phyloP scores from a whole-genome alignment of 306 rosid species.

The Purshia tridentata region DNA sequence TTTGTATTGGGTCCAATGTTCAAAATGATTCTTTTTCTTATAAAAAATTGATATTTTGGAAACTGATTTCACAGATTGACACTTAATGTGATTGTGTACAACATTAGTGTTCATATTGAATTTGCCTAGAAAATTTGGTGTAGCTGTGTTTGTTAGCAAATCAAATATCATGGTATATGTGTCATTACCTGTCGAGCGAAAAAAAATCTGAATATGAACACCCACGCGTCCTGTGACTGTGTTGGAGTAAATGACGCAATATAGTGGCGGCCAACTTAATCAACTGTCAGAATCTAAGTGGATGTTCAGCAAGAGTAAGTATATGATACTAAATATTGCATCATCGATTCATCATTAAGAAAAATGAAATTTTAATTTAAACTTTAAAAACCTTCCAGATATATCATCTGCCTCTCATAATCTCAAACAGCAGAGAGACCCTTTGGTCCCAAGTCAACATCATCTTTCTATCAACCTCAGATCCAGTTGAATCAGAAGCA shows the following conservation, averaged over 20 bases:
- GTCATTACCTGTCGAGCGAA: no score
- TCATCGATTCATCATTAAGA: not conserved
- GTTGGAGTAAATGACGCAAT: not conserved
- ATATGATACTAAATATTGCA: slow-evolving; percentile 1
- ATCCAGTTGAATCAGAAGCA: slow-evolving; percentile 31
- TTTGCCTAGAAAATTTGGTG: no score
- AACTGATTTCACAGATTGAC: no score
- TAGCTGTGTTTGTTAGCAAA: no score
- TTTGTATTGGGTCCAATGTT: no score
- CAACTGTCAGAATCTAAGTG: not conserved
- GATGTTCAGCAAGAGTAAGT: slow-evolving; percentile 5
- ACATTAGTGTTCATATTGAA: no score
- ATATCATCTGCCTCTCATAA: not conserved
- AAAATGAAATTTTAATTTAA: not conserved
- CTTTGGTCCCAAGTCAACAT: slow-evolving; percentile 41
- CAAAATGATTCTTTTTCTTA: no score
- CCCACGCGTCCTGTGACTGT: not conserved
- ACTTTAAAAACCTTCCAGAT: slow-evolving; percentile 1
- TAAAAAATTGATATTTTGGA: no score
- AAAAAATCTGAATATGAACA: not conserved
- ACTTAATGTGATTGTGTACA: no score
- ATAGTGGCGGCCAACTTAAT: slow-evolving; percentile 3
- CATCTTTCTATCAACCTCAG: slow-evolving; percentile 28
- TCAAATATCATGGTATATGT: no score
- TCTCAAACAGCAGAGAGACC: not conserved